Evolutionary conservation across 2,329 filamentous ascomycete genomes (phyloP), one percentile per base, ranked within the genome.

Genomic region (Fusarium annulatum): DNA sequence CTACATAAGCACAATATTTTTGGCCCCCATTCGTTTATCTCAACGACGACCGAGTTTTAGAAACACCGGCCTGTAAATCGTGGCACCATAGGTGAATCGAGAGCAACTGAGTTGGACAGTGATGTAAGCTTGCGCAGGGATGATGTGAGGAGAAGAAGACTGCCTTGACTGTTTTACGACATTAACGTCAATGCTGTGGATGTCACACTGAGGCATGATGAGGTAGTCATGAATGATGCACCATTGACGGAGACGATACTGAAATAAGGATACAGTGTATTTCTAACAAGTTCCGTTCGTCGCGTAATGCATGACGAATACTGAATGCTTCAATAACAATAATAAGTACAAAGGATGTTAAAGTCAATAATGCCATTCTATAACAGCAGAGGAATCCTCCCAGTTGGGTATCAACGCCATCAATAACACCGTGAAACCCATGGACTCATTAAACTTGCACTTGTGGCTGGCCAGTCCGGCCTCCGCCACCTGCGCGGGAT

Each of bases 81-180:
- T 67, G 62, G 57, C 53, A 65, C 64, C 41, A 75, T 51, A 53
- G 26, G 30, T n/a, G n/a, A n/a, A n/a, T 69, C 12, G 26, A 28
- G 34, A 49, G 26, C 34, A 39, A 34, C 34, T 61, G 53, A 51
- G 33, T 60, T 64, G 67, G 59, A 15, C 36, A 55, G 33, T 53
- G 62, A 42, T 39, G 42, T 82, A 95, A 79, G 89, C 92, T 3
- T 94, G 93, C 77, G 89, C 90, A 70, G 88, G 82, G 12, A 72
- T 38, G 51, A 33, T 58, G 26, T 21, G n/a, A 42, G 78, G 65
- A 76, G 48, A 15, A 78, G 74, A 19, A 39, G 41, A 42, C 39
- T 48, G 36, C 42, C 42, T 43, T 49, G 36, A 42, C 21, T 23
- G 15, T 5, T n/a, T 33, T 8, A 26, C 23, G n/a, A 23, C 19